Conservation (phyloP, 805 yeast species). For the Jamesozyma rosinii region DNA sequence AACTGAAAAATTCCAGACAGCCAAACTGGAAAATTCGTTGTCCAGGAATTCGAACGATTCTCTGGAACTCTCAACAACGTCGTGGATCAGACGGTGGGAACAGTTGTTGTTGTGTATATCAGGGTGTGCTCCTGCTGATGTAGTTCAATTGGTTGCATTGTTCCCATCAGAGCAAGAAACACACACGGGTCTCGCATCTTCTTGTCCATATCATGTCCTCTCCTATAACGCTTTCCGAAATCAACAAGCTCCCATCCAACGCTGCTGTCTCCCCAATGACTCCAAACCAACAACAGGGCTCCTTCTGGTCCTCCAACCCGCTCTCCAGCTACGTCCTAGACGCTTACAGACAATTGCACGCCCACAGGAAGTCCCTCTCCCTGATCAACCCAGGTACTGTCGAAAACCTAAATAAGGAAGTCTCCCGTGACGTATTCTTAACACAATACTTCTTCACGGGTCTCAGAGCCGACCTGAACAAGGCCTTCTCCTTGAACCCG, state of each 20-base stretch:
- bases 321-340: slow-evolving; percentile 70
- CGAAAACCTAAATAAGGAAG: slow-evolving; percentile 90
- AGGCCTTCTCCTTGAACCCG: slow-evolving; percentile 83
- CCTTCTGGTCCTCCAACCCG: slow-evolving; percentile 75
- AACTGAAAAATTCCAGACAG: too few relatives aligned
- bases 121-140: too few relatives aligned
- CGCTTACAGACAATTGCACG: slow-evolving; percentile 59
- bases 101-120: too few relatives aligned
- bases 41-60: too few relatives aligned
- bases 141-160: too few relatives aligned
- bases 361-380: slow-evolving; percentile 74
- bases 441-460: slow-evolving; percentile 89
- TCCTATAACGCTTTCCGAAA: slow-evolving; percentile 1
- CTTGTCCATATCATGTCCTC: background rate
- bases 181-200: too few relatives aligned
- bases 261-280: slow-evolving; percentile 48
- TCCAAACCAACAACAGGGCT: slow-evolving; percentile 40
- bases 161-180: too few relatives aligned
- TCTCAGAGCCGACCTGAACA: slow-evolving; percentile 89
- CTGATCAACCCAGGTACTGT: slow-evolving; percentile 89
- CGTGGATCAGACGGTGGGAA: too few relatives aligned
- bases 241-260: slow-evolving; percentile 52
- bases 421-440: slow-evolving; percentile 83
- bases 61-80: too few relatives aligned
- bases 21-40: too few relatives aligned